Conservation (phyloP, 2,329 filamentous ascomycete genomes). For the Aspergillus pseudoterreus region DNA sequence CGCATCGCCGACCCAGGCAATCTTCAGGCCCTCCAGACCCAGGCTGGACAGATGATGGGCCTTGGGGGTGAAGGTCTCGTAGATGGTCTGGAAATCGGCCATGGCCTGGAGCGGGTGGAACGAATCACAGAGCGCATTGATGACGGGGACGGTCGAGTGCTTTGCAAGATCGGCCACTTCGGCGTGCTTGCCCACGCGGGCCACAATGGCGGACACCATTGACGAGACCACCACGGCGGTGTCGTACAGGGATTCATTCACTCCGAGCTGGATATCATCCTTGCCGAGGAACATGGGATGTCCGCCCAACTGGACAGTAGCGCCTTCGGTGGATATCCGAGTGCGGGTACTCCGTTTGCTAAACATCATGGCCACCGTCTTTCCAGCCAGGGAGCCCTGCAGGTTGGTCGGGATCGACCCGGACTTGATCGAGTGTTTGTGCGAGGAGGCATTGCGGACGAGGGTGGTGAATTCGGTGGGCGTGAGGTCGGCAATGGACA, state of each 20-base stretch:
- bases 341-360: conserved; percentile 93
- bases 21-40: conserved; percentile 76
- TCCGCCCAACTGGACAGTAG: conserved; percentile 81
- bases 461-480: conserved; percentile 75
- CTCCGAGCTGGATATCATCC: conserved; percentile 93
- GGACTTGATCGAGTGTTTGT: conserved; percentile 75
- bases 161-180: conserved; percentile 69
- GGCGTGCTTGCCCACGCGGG: conserved; percentile 72
- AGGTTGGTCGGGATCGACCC: conserved; percentile 59
- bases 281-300: conserved; percentile 96
- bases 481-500: conserved; percentile 84
- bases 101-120: conserved; percentile 94
- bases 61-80: conserved; percentile 66
- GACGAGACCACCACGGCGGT: conserved; percentile 91
- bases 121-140: conserved; percentile 83
- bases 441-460: conserved; percentile 73
- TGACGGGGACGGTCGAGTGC: conserved; percentile 73
- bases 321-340: conserved; percentile 87
- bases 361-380: conserved; percentile 93
- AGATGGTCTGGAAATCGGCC: conserved; percentile 87
- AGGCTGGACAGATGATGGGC: conserved; percentile 46
- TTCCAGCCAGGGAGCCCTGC: conserved; percentile 62
- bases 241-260: conserved; percentile 90
- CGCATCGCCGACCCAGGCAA: conserved; percentile 94
- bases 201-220: conserved; percentile 81